Evolutionary conservation across 2,329 filamentous ascomycete species (phyloP), one percentile per base, ranked within the genome.

Genomic region (Aspergillus glaucus): DNA sequence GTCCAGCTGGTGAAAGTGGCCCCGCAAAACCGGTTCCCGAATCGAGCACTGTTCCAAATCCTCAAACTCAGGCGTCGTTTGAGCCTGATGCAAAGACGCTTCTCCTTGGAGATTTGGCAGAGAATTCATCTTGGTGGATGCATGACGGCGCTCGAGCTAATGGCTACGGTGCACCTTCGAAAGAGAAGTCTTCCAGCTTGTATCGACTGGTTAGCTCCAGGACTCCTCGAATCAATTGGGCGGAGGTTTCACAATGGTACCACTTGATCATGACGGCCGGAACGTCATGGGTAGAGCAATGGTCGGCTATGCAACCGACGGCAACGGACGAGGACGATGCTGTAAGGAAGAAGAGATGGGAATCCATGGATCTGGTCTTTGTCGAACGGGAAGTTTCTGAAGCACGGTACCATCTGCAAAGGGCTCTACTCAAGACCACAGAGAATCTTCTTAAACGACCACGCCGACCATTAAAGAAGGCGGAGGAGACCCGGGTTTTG

Each of bases 71-170:
- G 50, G 70, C 71, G 22, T 66, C 82, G 3, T 77, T 78, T 32
- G 84, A 87, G 44, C 69, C 90, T 17, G 88, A 93, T 62, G 80
- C 85, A 1, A 93, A 90, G 61, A 79, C 86, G 4, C 71, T 92
- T 17, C 73, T 90, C 6, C 66, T 91, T 2, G 87, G 87, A 2
- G 81, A 91, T 59, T 77, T 91, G 55, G 86, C 84, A 1, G 88
- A 93, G 62, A 93, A 93, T 61, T 87, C 86, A 2, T 80, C 79
- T 6, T 92, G 87, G 88, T 92, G 87, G 87, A 84, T 85, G 43
- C 86, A 85, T 1, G 77, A 77, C 44, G 74, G 79, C 59, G 58
- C 61, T 56, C 53, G 69, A 63, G 57, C 62, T 56, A 57, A 63
- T 47, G 61, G 62, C 14, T 56, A 59, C 9, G 56, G 59, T 44